phyloP scores from a whole-genome alignment of 116 monocot genomes.

The Iris pallida region DNA sequence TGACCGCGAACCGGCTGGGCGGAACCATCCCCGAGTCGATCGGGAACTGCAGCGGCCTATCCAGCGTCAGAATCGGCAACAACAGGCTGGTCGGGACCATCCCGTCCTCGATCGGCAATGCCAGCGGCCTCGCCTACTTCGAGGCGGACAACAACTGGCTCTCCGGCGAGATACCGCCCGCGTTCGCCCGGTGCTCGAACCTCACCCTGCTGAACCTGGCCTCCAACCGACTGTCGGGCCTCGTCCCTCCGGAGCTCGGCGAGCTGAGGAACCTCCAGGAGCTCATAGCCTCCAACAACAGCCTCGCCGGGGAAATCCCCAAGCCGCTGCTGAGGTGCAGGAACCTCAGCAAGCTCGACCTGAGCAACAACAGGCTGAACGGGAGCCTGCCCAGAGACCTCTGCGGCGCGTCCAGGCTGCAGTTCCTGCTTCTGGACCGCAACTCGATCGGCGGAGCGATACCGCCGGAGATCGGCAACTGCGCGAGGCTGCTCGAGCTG shows the following conservation, averaged over 20 bases:
- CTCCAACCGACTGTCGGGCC: constrained; percentile 42
- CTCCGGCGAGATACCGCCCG: constrained; percentile 44
- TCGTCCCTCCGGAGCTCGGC: constrained; percentile 54
- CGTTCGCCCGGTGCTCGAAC: constrained; percentile 64
- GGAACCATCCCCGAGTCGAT: constrained; percentile 52
- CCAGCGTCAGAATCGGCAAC: constrained; percentile 67
- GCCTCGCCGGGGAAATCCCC: constrained; percentile 58
- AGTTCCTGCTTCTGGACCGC: constrained; percentile 54
- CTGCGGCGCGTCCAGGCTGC: constrained; percentile 56
- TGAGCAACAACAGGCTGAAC: constrained; percentile 63
- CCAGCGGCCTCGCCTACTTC: constrained; percentile 68
- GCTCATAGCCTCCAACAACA: constrained; percentile 60
- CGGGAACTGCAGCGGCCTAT: constrained; percentile 51
- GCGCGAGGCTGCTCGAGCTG: constrained; percentile 60
- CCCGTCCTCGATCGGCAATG: constrained; percentile 52
- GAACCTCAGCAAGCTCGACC: constrained; percentile 79
- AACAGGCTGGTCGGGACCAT: constrained; percentile 51
- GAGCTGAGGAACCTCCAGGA: constrained; percentile 73
- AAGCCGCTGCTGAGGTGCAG: constrained; percentile 48
- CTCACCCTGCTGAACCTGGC: constrained; percentile 79
- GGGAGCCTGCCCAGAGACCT: constrained; percentile 56
- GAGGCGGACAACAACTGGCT: constrained; percentile 69
- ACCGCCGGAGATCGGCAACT: constrained; percentile 58
- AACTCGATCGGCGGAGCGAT: constrained; percentile 57
- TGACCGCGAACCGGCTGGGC: constrained; percentile 52